Conservation (phyloP, 2,329 filamentous ascomycete species). For the Beauveria rudraprayagi region DNA sequence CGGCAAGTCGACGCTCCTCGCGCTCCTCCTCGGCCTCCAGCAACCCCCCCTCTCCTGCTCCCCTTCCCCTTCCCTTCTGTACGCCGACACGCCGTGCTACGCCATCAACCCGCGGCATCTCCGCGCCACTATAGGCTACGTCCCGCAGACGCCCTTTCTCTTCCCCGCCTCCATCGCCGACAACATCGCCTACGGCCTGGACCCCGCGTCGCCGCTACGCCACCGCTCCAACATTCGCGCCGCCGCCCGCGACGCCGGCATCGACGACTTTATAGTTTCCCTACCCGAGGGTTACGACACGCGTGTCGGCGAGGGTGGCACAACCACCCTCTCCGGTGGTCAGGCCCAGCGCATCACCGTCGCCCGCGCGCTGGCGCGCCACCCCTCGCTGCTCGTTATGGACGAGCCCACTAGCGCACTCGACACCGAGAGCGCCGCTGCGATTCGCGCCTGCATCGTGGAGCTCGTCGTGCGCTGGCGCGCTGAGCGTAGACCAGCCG, state of each 20-base stretch:
- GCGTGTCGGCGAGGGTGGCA: conserved; percentile 56
- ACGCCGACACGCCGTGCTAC: conserved; percentile 49
- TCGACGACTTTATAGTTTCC: conserved; percentile 68
- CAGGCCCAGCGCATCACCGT: conserved; percentile 78
- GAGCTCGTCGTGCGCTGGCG: conserved; percentile 35
- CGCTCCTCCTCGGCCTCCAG: conserved; percentile 64
- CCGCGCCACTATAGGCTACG: conserved; percentile 55
- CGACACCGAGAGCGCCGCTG: conserved; percentile 58
- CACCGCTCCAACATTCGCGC: conserved; percentile 34
- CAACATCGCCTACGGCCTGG: conserved; percentile 77
- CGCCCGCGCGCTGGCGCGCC: conserved; percentile 65
- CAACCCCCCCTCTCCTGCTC: conserved; percentile 31
- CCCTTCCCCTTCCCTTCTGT: conserved; percentile 37
- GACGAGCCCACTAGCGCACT: conserved; percentile 84
- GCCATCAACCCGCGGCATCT: conserved; percentile 53
- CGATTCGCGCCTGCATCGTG: conserved; percentile 55
- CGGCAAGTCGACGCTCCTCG: conserved; percentile 82
- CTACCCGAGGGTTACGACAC: conserved; percentile 57
- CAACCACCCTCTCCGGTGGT: conserved; percentile 58
- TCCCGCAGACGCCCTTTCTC: conserved; percentile 63
- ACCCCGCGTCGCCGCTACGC: conserved; percentile 43
- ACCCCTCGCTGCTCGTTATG: conserved; percentile 65
- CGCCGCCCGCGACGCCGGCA: conserved; percentile 52
- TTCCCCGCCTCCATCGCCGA: conserved; percentile 70
- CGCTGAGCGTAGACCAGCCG: conserved; percentile 36